Conservation (phyloP, 306 rosid species). For the Crotalaria pallida region DNA sequence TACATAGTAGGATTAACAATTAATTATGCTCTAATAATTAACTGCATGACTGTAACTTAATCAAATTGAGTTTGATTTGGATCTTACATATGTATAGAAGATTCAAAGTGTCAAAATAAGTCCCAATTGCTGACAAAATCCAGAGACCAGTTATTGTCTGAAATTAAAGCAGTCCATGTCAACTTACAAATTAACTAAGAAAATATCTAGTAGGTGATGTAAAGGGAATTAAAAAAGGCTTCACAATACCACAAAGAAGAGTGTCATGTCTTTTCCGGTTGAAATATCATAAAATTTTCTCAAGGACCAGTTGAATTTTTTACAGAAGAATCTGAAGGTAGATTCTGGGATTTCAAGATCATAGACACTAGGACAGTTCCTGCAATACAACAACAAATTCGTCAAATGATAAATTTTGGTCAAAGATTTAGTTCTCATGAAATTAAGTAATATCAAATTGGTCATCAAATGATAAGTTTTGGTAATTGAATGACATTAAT, state of each 20-base stretch:
- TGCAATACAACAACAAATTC: constrained; percentile 12
- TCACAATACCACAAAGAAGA: constrained; percentile 45
- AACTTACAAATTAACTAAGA: constrained; percentile 1
- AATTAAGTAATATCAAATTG: background rate
- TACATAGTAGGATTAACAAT: background rate
- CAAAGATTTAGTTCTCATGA: background rate
- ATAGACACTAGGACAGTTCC: constrained; percentile 36
- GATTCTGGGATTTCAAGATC: constrained; percentile 42
- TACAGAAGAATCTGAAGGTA: constrained; percentile 20
- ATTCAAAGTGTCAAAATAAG: constrained; percentile 34
- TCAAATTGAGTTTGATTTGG: background rate
- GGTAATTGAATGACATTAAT: background rate
- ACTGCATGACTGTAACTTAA: background rate
- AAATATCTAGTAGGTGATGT: background rate
- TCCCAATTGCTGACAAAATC: constrained; percentile 49
- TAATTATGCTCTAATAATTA: background rate
- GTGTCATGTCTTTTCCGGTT: constrained; percentile 46
- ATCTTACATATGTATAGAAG: constrained; percentile 45
- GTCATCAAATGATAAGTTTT: background rate
- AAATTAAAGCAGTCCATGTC: constrained; percentile 13
- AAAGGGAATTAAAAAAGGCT: background rate
- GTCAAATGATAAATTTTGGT: too few relatives aligned
- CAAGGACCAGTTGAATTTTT: constrained; percentile 33
- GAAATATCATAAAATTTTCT: constrained; percentile 38
- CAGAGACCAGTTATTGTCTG: constrained; percentile 54